Percentiles rank a stretch among this genome's conserved stretches.
Evolutionary conservation across 2,329 filamentous ascomycete genomes (phyloP).

Genomic region (Ophiocordyceps camponoti-saundersi): DNA sequence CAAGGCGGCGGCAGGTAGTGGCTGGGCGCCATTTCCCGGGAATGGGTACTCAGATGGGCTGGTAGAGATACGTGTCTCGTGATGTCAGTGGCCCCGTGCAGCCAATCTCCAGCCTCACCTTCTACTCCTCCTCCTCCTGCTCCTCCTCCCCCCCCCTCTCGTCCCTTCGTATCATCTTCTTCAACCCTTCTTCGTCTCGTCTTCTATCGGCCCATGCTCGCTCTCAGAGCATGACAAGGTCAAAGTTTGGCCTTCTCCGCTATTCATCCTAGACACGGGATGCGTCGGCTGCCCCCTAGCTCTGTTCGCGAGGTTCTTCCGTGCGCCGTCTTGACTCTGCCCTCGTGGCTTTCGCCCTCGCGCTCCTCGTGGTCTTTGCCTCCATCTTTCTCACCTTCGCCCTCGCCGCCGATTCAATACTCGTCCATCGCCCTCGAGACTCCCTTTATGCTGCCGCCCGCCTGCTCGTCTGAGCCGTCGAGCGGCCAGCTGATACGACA

Average conservation of each 20-base stretch:
- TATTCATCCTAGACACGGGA: neutral
- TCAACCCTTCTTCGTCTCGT: neutral
- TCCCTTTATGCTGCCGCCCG: constrained; percentile 2
- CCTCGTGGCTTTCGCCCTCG: neutral
- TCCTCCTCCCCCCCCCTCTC: neutral
- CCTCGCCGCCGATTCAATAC: neutral
- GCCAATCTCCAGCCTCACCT: neutral
- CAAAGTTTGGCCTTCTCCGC: neutral
- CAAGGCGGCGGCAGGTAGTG: neutral
- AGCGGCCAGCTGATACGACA: constrained; percentile 1
- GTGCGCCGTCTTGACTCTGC: neutral
- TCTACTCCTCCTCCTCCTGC: neutral
- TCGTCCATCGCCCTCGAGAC: neutral
- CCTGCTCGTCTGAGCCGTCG: neutral
- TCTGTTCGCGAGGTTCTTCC: neutral
- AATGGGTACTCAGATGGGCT: neutral
- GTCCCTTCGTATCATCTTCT: neutral
- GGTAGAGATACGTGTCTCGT: neutral
- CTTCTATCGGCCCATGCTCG: neutral
- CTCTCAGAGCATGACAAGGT: neutral
- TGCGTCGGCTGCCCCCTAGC: neutral
- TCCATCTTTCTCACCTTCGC: neutral
- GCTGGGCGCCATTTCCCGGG: neutral
- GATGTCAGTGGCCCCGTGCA: neutral
- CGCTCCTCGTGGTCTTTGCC: too few species aligned